Percentiles rank a stretch among this genome's conserved stretches.
phyloP scores from a whole-genome alignment of 129 eudicot species.

The Sambucus nigra region DNA sequence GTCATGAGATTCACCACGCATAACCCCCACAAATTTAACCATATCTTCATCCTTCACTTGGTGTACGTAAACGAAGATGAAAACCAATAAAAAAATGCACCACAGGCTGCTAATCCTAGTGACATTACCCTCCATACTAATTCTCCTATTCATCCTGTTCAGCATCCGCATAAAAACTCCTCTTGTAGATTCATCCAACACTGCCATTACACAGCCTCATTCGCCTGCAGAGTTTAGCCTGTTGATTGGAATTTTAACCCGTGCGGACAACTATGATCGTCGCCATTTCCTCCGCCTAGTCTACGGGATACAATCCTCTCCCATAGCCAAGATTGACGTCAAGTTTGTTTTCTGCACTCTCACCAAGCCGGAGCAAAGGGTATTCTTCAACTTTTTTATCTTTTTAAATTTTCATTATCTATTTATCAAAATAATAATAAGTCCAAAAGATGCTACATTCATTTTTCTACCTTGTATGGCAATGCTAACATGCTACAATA shows the following conservation, averaged over 20 bases:
- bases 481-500: too few relatives aligned
- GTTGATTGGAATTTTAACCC: constrained; percentile 57
- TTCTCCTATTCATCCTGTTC: constrained; percentile 37
- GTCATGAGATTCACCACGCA: constrained; percentile 10
- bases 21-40: background rate
- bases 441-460: too few relatives aligned
- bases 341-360: constrained; percentile 71
- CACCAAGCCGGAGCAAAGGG: constrained; percentile 56
- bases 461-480: too few relatives aligned
- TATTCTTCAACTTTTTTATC: too few relatives aligned
- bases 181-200: constrained; percentile 10
- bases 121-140: constrained; percentile 28
- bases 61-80: constrained; percentile 10
- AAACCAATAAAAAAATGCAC: constrained; percentile 22
- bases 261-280: constrained; percentile 40
- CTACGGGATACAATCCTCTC: constrained; percentile 54
- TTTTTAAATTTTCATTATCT: too few relatives aligned
- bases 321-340: constrained; percentile 42
- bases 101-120: constrained; percentile 18
- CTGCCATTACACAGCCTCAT: constrained; percentile 10
- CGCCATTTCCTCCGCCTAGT: constrained; percentile 83
- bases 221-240: constrained; percentile 37
- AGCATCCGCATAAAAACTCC: constrained; percentile 33
- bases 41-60: constrained; percentile 2
- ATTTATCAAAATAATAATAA: too few relatives aligned